phyloP scores from a whole-genome alignment of 441 rosid genomes.

The Populus trichocarpa region DNA sequence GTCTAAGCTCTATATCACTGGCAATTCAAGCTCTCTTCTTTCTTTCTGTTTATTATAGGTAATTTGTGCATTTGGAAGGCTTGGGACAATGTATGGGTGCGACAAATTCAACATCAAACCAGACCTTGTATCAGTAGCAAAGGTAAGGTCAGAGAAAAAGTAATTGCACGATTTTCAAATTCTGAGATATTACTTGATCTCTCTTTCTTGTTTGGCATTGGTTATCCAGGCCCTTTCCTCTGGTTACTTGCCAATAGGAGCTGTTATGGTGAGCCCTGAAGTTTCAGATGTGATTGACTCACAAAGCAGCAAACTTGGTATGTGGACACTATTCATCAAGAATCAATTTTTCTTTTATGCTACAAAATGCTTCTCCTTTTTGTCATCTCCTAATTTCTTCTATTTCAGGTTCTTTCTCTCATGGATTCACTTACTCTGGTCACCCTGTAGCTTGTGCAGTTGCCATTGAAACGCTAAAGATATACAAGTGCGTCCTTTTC shows the following conservation, averaged over 20 bases:
- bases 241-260: conserved; percentile 91
- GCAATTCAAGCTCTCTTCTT: conserved; percentile 2
- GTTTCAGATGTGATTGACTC: conserved; percentile 81
- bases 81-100: conserved; percentile 92
- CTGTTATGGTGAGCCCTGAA: conserved; percentile 77
- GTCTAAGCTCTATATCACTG: not conserved
- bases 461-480: conserved; percentile 73
- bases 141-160: conserved; percentile 43
- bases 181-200: conserved; percentile 3
- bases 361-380: conserved; percentile 7
- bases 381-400: conserved; percentile 5
- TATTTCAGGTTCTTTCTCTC: conserved; percentile 65
- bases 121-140: conserved; percentile 84
- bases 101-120: conserved; percentile 83
- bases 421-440: conserved; percentile 96
- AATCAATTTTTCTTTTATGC: not conserved
- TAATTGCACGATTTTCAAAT: not conserved
- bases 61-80: conserved; percentile 96
- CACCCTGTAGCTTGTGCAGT: conserved; percentile 95
- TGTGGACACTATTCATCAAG: conserved; percentile 7
- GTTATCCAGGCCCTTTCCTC: conserved; percentile 79
- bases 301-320: conserved; percentile 90
- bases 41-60: conserved; percentile 46
- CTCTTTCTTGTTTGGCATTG: not conserved
- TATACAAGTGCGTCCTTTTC: conserved; percentile 59